These are phyloP conservation scores for Aspergillus ruber DNA, from an alignment of 2,329 filamentous ascomycete genomes.

Conservation along the genomic window DNA sequence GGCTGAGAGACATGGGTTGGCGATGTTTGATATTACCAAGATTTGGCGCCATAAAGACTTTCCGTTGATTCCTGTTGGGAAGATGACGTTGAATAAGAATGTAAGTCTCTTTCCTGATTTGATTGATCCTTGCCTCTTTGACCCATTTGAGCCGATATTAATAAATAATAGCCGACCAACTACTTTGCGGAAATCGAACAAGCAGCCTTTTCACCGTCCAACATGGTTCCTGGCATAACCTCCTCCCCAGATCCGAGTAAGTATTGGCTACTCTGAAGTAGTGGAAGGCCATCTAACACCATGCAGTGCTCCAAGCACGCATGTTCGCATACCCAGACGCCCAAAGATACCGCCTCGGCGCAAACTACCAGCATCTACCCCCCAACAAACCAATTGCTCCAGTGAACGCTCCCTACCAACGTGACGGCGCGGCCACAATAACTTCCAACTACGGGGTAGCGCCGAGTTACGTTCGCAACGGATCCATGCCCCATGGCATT, in stretches of 20 bases:
- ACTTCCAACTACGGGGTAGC: constrained; percentile 53
- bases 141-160: not conserved
- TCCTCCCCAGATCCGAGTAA: constrained; percentile 54
- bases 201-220: constrained; percentile 58
- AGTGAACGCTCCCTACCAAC: constrained; percentile 49
- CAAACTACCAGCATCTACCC: constrained; percentile 37
- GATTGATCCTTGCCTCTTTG: not conserved
- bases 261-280: not conserved
- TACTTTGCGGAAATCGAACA: constrained; percentile 64
- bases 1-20: constrained; percentile 42
- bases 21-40: constrained; percentile 54
- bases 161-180: constrained; percentile 39
- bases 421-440: constrained; percentile 32
- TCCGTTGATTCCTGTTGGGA: constrained; percentile 45
- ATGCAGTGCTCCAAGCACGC: constrained; percentile 50
- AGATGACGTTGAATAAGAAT: constrained; percentile 48
- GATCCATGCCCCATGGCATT: constrained; percentile 14
- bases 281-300: constrained; percentile 7
- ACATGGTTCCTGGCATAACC: constrained; percentile 57
- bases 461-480: constrained; percentile 47
- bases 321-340: constrained; percentile 57
- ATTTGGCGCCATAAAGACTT: constrained; percentile 48
- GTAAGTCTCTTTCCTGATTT: constrained; percentile 14
- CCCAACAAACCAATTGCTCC: constrained; percentile 29
- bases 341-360: constrained; percentile 34